Evolutionary conservation across 768 basidiomycete species (phyloP), one percentile per base, ranked within the genome.

Genomic region (Neoboletus brunneissimus): DNA sequence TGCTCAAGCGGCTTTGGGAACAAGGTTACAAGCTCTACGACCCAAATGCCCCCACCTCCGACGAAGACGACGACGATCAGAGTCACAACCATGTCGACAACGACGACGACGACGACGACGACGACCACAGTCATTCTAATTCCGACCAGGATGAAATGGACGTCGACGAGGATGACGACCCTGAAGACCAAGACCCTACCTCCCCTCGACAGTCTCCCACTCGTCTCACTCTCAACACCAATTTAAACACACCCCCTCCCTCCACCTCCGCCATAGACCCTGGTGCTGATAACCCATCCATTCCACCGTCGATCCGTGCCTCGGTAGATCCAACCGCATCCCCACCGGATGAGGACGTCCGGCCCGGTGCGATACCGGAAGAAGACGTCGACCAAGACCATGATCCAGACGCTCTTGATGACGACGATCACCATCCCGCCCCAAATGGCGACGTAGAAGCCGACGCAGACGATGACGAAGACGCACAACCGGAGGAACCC

Each of bases 381-480:
- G 69, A 61, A 23, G 76, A 77, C 20, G 64, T 54, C 18, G 68
- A 57, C 44, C 55, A 57, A 22, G 67, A 66, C 38, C 16, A 56
- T 10, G 58, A 67, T 46, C 55, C 53, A 22, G 65, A 58, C 25
- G 37, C 48, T 2, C 59, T 55, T 12, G 67, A 70, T 34, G 68
- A 70, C 27, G 65, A 69, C 27, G 65, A 63, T 35, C 53, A 27
- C 13, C 65, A 62, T 25, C 68, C 56, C 3, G 47, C 48, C 25
- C 61, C 54, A 32, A 59, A 65, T 41, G 55, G 32, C 16, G 60
- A 62, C 16, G n/a, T 58, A 16, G 64, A 66, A 15, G 60, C 52
- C 9, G 73, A 75, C 9, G 64, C 44, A 22, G 74, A 67, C 15
- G 76, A 73, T 37, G 73, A 64, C 0, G 78, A 77, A 16, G 72